These are phyloP conservation scores for Tulasnella sp. DNA, from an alignment of 768 basidiomycete species.

Conservation along the genomic window DNA sequence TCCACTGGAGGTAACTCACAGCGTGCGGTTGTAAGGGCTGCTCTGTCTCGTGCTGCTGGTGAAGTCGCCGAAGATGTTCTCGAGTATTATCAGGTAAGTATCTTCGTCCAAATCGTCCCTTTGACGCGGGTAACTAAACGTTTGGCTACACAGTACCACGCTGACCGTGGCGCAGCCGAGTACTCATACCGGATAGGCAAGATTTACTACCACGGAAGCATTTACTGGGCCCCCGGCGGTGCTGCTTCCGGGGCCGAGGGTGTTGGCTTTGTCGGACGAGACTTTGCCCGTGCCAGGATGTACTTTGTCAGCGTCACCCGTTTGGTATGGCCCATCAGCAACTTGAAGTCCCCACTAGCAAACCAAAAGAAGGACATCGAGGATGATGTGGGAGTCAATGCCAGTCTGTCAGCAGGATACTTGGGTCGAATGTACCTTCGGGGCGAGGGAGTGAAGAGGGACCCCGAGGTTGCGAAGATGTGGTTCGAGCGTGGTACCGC, in stretches of 20 bases:
- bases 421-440: constrained; percentile 90
- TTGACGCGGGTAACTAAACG: neutral
- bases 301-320: constrained; percentile 86
- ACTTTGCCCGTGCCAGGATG: constrained; percentile 66
- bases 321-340: constrained; percentile 83
- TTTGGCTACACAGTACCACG: constrained; percentile 66
- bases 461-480: constrained; percentile 72
- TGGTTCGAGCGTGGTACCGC: constrained; percentile 90
- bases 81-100: constrained; percentile 78
- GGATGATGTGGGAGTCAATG: constrained; percentile 54
- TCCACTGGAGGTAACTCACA: constrained; percentile 73
- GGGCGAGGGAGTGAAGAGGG: constrained; percentile 83
- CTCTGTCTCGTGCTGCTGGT: constrained; percentile 74
- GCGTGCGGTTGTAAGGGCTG: constrained; percentile 77
- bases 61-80: constrained; percentile 93
- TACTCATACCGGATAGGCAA: constrained; percentile 92
- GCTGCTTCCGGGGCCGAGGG: constrained; percentile 84
- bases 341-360: constrained; percentile 43
- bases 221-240: constrained; percentile 75
- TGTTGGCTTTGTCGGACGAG: constrained; percentile 81
- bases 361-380: constrained; percentile 41
- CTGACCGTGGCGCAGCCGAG: constrained; percentile 82
- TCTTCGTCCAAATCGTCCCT: neutral
- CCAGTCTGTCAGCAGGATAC: constrained; percentile 78
- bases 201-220: constrained; percentile 93